Conservation (phyloP, 176 grass and related monocot species). For the Microstegium vimineum region DNA sequence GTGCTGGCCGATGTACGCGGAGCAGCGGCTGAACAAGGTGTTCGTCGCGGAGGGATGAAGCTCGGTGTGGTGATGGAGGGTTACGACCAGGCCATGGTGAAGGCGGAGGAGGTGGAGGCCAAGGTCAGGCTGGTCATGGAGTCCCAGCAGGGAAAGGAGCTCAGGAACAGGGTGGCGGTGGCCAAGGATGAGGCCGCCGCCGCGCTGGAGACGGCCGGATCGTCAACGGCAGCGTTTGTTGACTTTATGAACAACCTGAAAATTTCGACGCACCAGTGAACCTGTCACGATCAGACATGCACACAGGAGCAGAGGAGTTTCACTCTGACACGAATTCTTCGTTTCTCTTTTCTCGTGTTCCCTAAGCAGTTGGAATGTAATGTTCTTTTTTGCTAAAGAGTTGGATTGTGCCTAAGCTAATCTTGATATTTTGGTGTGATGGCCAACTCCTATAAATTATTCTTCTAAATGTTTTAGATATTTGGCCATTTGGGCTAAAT, state of each 20-base stretch:
- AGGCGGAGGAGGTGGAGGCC: constrained; percentile 14
- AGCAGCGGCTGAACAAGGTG: constrained; percentile 20
- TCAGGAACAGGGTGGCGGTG: background rate
- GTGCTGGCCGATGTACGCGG: constrained; percentile 19
- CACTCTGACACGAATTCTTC: background rate
- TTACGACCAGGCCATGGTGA: constrained; percentile 14
- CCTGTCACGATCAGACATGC: background rate
- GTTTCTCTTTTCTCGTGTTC: background rate
- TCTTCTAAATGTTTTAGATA: too few species aligned
- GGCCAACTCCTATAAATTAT: too few species aligned
- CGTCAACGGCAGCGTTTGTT: constrained; percentile 6
- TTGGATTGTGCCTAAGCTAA: background rate
- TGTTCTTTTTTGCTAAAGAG: background rate
- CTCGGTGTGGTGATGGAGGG: constrained; percentile 1
- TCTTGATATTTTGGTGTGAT: too few species aligned
- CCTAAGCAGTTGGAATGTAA: background rate
- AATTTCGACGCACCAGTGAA: background rate
- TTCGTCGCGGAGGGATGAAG: background rate
- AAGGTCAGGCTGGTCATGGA: constrained; percentile 27
- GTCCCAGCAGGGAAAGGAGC: constrained; percentile 23
- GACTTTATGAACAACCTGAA: background rate
- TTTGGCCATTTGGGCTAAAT: too few species aligned
- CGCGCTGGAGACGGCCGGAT: constrained; percentile 8
- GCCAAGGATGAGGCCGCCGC: constrained; percentile 2
- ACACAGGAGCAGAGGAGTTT: background rate